Conservation (phyloP, 2,329 filamentous ascomycete genomes). For the Capronia americana region DNA sequence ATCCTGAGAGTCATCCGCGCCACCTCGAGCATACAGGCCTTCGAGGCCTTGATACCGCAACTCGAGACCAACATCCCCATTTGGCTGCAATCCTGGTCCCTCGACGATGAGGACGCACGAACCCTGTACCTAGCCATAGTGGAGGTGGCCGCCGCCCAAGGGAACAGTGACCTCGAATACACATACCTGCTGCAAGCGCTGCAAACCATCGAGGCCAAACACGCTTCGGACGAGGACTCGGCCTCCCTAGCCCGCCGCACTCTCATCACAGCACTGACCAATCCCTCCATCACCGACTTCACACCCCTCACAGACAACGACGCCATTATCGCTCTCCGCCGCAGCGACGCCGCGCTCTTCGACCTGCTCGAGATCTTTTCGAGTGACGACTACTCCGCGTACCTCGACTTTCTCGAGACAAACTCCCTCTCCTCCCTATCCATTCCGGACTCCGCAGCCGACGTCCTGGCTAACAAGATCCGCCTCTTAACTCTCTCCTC, state of each 20-base stretch:
- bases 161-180: conserved; percentile 78
- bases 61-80: conserved; percentile 75
- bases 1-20: conserved; percentile 82
- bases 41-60: conserved; percentile 82
- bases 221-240: conserved; percentile 59
- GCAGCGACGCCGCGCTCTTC: conserved; percentile 82
- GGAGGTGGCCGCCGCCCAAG: conserved; percentile 77
- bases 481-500: conserved; percentile 91
- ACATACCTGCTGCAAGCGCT: conserved; percentile 77
- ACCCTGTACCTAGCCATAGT: conserved; percentile 83
- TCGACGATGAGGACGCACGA: conserved; percentile 80
- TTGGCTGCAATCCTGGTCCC: conserved; percentile 85
- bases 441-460: conserved; percentile 75
- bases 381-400: conserved; percentile 91
- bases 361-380: conserved; percentile 96
- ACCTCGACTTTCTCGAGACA: conserved; percentile 85
- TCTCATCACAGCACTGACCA: conserved; percentile 70
- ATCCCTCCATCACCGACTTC: conserved; percentile 73
- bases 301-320: conserved; percentile 73
- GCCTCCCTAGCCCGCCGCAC: conserved; percentile 67
- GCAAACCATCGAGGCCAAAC: conserved; percentile 70
- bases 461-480: conserved; percentile 91
- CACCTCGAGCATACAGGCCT: conserved; percentile 73
- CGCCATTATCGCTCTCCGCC: conserved; percentile 82
- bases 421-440: conserved; percentile 67